Evolutionary conservation across 2,329 filamentous ascomycete species (phyloP).

Genomic region (Fusarium sp.): DNA sequence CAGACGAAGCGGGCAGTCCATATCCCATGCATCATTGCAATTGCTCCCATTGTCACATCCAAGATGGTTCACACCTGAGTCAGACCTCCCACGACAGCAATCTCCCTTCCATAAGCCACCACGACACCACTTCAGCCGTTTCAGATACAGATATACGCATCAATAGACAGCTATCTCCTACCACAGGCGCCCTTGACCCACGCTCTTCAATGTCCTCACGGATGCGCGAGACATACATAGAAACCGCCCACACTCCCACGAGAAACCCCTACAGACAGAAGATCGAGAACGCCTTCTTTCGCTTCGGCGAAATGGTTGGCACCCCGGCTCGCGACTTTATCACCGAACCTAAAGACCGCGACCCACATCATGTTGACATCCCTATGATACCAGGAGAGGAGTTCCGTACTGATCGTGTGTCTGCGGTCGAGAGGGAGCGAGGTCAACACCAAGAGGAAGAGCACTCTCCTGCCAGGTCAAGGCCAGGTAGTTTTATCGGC

Average conservation of each 20-base stretch:
- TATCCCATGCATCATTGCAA: conserved; percentile 19
- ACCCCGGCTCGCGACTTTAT: conserved; percentile 60
- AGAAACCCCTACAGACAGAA: conserved; percentile 52
- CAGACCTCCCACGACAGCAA: not conserved
- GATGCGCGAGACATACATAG: not conserved
- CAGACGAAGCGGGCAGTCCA: conserved; percentile 8
- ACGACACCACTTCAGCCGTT: not conserved
- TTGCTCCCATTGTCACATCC: conserved; percentile 21
- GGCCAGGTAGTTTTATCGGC: conserved; percentile 9
- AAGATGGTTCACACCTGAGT: not conserved
- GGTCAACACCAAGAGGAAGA: conserved; percentile 11
- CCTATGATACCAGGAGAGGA: conserved; percentile 25
- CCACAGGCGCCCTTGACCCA: not conserved
- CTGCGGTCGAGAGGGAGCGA: not conserved
- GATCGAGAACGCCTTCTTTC: conserved; percentile 59
- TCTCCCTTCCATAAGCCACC: not conserved
- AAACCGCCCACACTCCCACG: conserved; percentile 16
- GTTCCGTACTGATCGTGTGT: not conserved
- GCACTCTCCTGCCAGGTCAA: not conserved
- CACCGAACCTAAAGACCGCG: conserved; percentile 4
- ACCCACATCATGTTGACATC: conserved; percentile 6
- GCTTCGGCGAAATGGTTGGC: conserved; percentile 60
- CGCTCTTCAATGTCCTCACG: not conserved
- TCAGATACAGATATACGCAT: not conserved
- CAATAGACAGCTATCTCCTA: not conserved